Evolutionary conservation across 176 grass and related monocot species (phyloP).

Genomic region (Chloris gayana): DNA sequence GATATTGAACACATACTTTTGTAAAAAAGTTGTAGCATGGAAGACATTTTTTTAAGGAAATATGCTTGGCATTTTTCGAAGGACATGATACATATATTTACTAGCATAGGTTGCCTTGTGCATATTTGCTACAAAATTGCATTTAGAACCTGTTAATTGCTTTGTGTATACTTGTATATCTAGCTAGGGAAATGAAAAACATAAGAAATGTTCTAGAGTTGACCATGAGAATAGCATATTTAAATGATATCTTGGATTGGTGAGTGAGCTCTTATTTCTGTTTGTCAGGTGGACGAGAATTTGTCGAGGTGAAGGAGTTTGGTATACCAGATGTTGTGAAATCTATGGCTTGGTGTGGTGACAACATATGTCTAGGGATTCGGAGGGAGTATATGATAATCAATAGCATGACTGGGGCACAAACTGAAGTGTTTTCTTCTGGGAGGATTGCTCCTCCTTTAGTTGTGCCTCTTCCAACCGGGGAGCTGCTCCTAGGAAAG

Average conservation of each 20-base stretch:
- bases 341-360: slow-evolving; percentile 96
- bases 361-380: slow-evolving; percentile 93
- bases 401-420: slow-evolving; percentile 78
- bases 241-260: slow-evolving; percentile 26
- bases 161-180: slow-evolving; percentile 25
- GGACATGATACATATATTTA: slow-evolving; percentile 22
- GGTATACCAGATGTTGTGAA: slow-evolving; percentile 75
- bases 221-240: not conserved
- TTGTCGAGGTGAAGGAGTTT: slow-evolving; percentile 97
- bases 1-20: slow-evolving; percentile 1
- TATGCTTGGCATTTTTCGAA: slow-evolving; percentile 9
- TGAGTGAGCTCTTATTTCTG: slow-evolving; percentile 19
- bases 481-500: slow-evolving; percentile 93
- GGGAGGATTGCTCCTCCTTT: slow-evolving; percentile 91
- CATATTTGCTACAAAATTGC: not conserved
- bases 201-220: slow-evolving; percentile 11
- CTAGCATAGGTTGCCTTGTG: not conserved
- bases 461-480: slow-evolving; percentile 76
- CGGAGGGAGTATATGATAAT: slow-evolving; percentile 92
- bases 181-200: slow-evolving; percentile 24
- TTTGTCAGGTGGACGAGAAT: slow-evolving; percentile 82
- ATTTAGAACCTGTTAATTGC: slow-evolving; percentile 12
- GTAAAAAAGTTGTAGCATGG: not conserved
- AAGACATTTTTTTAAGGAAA: not conserved
- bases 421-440: slow-evolving; percentile 91